Conservation (phyloP, 2,329 filamentous ascomycete species). For the Fusarium buxicola region DNA sequence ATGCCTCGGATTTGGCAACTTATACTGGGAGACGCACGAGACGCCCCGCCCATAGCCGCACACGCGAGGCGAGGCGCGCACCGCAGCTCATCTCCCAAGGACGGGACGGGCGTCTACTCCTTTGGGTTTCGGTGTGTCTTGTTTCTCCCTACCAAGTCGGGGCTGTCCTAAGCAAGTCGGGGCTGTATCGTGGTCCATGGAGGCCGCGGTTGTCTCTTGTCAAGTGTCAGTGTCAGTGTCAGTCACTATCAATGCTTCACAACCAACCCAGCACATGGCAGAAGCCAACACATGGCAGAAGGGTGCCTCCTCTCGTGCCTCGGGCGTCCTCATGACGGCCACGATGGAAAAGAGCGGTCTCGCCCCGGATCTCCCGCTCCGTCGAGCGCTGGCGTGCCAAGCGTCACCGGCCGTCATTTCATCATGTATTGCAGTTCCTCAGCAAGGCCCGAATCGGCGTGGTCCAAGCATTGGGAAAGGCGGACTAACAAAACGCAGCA, state of each 20-base stretch:
- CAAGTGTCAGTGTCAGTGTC: conserved; percentile 29
- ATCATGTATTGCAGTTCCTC: conserved; percentile 27
- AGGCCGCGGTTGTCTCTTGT: conserved; percentile 27
- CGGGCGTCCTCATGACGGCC: neutral
- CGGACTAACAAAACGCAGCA: conserved; percentile 34
- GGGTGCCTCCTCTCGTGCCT: neutral
- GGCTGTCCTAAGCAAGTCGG: conserved; percentile 29
- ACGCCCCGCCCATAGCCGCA: conserved; percentile 15
- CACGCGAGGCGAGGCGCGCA: conserved; percentile 23
- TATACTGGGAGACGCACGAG: conserved; percentile 37
- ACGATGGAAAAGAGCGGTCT: conserved; percentile 24
- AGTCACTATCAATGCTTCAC: conserved; percentile 20
- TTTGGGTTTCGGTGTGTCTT: conserved; percentile 37
- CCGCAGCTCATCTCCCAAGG: conserved; percentile 37
- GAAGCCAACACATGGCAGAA: neutral
- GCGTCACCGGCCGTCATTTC: conserved; percentile 33
- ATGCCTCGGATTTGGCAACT: conserved; percentile 27
- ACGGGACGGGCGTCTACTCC: conserved; percentile 29
- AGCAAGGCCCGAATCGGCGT: conserved; percentile 44
- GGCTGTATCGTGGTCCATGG: conserved; percentile 25
- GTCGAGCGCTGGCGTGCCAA: conserved; percentile 34
- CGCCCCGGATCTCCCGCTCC: conserved; percentile 29
- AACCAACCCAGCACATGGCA: neutral
- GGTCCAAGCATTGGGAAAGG: conserved; percentile 40
- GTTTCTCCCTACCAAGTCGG: conserved; percentile 31